Evolutionary conservation across 164 flowering plant species (phyloP), one percentile per base, ranked within the genome.

Genomic region (Vitis cinerea): DNA sequence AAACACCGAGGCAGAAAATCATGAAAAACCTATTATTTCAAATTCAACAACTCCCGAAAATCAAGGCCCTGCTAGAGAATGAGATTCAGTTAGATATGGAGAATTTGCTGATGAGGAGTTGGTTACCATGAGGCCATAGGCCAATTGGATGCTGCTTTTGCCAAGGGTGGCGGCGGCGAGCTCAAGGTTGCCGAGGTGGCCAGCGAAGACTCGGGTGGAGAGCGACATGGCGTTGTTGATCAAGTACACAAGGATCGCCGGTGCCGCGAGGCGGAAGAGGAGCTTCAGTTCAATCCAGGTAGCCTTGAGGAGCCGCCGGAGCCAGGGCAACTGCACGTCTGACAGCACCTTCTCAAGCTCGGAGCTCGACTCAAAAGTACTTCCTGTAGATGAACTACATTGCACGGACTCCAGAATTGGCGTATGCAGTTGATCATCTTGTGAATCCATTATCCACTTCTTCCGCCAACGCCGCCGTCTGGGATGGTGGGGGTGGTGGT

Each of bases 81-180:
- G 27, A 23, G 27, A 23, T 23, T 23, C 27, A 23, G 27, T 23
- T 23, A 23, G 27, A 23, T 23, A 1, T 23, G 27, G 27, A 23
- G 27, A 23, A 23, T 23, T 23, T 23, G 1, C 44, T 6, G 44
- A 31, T 31, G 44, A 31, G 7, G 23, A n/a, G n/a, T 51, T 15
- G 53, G 3, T 11, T 79, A 83, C 88, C 85, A 85, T 82, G 66
- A 83, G 81, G 66, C 88, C 88, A 50, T 79, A 85, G 61, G 88
- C 82, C 52, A 83, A 75, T 52, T 85, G 86, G 75, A 85, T 64
- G 61, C 88, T 86, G 56, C 68, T 77, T 72, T 85, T 85, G 72
- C 88, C 88, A 51, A 85, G 86, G 16, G 81, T 67, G 57, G 86
- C 83, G 56, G 88, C 88, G 71, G 88, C 88, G 62, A 85, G 83